phyloP scores from a whole-genome alignment of 2,329 filamentous ascomycete genomes.

The Paecilomyces sp. region DNA sequence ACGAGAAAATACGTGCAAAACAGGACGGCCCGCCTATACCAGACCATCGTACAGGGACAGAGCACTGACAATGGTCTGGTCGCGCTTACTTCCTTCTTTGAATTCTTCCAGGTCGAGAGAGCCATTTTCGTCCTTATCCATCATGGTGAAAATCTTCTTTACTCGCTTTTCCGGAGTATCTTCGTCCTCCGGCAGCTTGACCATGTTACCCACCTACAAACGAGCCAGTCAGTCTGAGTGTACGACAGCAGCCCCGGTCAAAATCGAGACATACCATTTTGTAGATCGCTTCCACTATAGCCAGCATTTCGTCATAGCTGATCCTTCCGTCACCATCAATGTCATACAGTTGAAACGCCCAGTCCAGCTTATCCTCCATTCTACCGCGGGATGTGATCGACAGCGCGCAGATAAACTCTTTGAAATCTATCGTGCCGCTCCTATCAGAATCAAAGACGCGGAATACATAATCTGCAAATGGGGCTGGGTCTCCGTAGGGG shows the following conservation, averaged over 20 bases:
- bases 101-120: slow-evolving; percentile 96
- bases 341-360: slow-evolving; percentile 98
- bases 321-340: slow-evolving; percentile 99
- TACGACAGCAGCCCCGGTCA: slow-evolving; percentile 1
- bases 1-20: not conserved
- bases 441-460: slow-evolving; percentile 98
- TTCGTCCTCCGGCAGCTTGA: slow-evolving; percentile 96
- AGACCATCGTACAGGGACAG: slow-evolving; percentile 93
- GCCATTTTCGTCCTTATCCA: slow-evolving; percentile 99
- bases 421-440: slow-evolving; percentile 96
- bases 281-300: slow-evolving; percentile 98
- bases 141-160: slow-evolving; percentile 98
- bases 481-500: slow-evolving; percentile 93
- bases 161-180: slow-evolving; percentile 98
- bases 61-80: slow-evolving; percentile 97
- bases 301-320: slow-evolving; percentile 97
- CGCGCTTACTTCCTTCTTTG: slow-evolving; percentile 97
- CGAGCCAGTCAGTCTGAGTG: slow-evolving; percentile 4
- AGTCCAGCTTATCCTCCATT: slow-evolving; percentile 99
- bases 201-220: slow-evolving; percentile 88
- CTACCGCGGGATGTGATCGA: slow-evolving; percentile 95
- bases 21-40: slow-evolving; percentile 52
- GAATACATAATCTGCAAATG: slow-evolving; percentile 98
- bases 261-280: slow-evolving; percentile 69
- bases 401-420: slow-evolving; percentile 97